Percentiles rank a stretch among this genome's conserved stretches.
These are phyloP conservation scores for Diaporthe ilicicola DNA, from an alignment of 2,329 filamentous ascomycete species.

Conservation along the genomic window DNA sequence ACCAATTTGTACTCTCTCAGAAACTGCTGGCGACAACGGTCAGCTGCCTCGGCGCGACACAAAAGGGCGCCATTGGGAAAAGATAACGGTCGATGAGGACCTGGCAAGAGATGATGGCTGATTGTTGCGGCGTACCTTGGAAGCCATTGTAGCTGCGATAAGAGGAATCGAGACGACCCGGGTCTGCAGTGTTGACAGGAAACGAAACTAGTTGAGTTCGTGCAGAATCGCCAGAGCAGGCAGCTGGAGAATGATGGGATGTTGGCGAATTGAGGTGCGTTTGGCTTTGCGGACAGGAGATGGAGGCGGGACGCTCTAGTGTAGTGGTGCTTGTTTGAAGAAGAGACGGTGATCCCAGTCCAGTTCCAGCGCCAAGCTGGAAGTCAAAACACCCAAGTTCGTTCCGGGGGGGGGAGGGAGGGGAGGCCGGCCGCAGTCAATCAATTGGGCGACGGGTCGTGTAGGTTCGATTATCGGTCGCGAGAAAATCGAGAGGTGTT, in stretches of 20 bases:
- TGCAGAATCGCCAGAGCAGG: conserved; percentile 34
- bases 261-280: background rate
- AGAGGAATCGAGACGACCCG: conserved; percentile 22
- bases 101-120: background rate
- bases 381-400: conserved; percentile 17
- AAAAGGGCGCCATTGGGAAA: conserved; percentile 34
- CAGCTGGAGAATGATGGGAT: conserved; percentile 27
- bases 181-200: conserved; percentile 27
- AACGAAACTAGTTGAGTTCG: conserved; percentile 16
- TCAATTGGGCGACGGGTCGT: conserved; percentile 14
- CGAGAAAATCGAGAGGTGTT: conserved; percentile 10
- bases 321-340: conserved; percentile 25
- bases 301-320: background rate
- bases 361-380: conserved; percentile 28
- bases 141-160: conserved; percentile 46
- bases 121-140: conserved; percentile 45
- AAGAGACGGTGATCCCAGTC: conserved; percentile 22
- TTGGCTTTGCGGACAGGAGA: conserved; percentile 10
- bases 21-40: conserved; percentile 62
- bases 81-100: background rate
- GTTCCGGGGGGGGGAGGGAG: background rate
- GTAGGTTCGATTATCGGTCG: background rate
- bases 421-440: background rate
- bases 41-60: background rate
- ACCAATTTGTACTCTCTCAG: conserved; percentile 95